Conservation (phyloP, 306 rosid genomes). For the Cucurbita pepo region DNA sequence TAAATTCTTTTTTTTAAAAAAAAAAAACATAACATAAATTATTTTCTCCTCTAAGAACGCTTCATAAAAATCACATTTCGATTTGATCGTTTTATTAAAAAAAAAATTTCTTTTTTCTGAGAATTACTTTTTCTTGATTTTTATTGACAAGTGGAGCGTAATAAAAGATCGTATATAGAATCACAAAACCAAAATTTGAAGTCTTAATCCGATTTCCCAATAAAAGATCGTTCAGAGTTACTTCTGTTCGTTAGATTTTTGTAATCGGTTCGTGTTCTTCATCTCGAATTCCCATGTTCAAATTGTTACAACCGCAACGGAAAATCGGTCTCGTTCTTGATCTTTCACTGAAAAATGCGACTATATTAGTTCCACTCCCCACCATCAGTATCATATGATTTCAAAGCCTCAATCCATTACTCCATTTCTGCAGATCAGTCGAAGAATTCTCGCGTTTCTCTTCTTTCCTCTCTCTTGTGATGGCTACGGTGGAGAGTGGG, state of each 20-base stretch:
- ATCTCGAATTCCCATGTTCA: not conserved
- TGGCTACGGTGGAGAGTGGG: conserved; percentile 11
- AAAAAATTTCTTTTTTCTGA: too few species aligned
- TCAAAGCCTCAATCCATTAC: not conserved
- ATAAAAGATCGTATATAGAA: too few species aligned
- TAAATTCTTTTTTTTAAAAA: too few species aligned
- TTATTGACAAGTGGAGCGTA: too few species aligned
- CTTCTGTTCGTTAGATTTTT: not conserved
- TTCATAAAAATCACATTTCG: too few species aligned
- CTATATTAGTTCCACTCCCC: not conserved
- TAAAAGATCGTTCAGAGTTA: too few species aligned
- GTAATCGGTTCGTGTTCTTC: not conserved
- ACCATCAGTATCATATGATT: not conserved
- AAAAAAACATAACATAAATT: too few species aligned
- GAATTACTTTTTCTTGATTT: too few species aligned
- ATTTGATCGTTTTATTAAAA: too few species aligned
- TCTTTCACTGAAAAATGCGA: not conserved
- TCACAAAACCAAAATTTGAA: too few species aligned
- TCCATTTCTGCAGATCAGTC: not conserved
- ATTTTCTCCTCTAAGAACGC: too few species aligned
- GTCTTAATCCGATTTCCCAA: too few species aligned
- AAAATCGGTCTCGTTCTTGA: not conserved
- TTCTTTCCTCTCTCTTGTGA: not conserved
- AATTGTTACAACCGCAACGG: not conserved
- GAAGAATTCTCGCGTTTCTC: not conserved